Evolutionary conservation across 805 yeast genomes (phyloP).

Genomic region (Metschnikowia kunwiensis): DNA sequence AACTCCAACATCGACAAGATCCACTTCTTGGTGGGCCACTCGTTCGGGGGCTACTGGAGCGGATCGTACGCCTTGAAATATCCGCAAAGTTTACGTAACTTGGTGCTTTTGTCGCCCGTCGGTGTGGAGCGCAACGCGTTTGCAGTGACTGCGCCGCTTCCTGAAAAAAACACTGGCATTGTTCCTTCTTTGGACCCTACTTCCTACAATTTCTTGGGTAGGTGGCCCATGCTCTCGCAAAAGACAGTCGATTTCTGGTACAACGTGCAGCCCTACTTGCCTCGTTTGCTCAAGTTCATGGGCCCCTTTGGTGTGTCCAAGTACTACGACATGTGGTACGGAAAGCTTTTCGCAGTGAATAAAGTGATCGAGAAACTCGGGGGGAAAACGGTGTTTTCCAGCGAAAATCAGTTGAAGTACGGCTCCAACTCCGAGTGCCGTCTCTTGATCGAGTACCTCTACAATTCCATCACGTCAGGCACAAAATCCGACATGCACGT

Average conservation of each 20-base stretch:
- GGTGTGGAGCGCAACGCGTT: slow-evolving; percentile 72
- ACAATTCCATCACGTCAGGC: slow-evolving; percentile 39
- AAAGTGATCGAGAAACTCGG: slow-evolving; percentile 31
- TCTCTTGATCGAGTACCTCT: slow-evolving; percentile 39
- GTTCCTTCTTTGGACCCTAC: slow-evolving; percentile 44
- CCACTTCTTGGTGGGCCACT: slow-evolving; percentile 67
- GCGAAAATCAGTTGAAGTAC: slow-evolving; percentile 30
- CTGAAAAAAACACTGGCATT: slow-evolving; percentile 1
- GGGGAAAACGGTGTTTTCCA: slow-evolving; percentile 24
- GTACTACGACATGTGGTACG: slow-evolving; percentile 41
- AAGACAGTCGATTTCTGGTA: slow-evolving; percentile 34
- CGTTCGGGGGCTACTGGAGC: slow-evolving; percentile 75
- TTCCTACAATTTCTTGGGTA: slow-evolving; percentile 43
- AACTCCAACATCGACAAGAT: slow-evolving; percentile 48
- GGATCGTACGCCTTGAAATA: slow-evolving; percentile 58
- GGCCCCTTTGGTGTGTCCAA: slow-evolving; percentile 41
- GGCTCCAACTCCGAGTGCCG: slow-evolving; percentile 38
- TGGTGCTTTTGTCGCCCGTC: slow-evolving; percentile 69
- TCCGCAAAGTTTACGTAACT: slow-evolving; percentile 50
- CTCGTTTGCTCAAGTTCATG: slow-evolving; percentile 44
- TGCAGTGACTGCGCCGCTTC: slow-evolving; percentile 45
- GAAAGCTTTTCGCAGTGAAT: slow-evolving; percentile 39
- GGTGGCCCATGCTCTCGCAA: slow-evolving; percentile 41
- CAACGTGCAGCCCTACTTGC: slow-evolving; percentile 42
- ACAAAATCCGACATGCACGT: slow-evolving; percentile 41